Evolutionary conservation across 2,329 filamentous ascomycete genomes (phyloP), one percentile per base, ranked within the genome.

Genomic region (Trichoderma sp.): DNA sequence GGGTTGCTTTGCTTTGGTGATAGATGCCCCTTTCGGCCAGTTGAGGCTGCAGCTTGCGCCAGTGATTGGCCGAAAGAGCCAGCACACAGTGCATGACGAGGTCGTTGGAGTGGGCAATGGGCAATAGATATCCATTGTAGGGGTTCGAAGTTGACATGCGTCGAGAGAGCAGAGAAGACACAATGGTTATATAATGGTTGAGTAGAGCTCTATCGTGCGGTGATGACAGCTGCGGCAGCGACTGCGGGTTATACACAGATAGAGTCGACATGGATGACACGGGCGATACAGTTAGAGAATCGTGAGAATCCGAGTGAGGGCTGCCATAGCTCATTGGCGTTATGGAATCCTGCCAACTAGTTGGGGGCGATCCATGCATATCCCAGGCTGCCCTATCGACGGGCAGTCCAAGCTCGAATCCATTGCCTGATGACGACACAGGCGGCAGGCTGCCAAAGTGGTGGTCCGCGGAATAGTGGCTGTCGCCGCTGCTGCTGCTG

Each of bases 131-230:
- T 54, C 72, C 72, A 26, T 77, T 75, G 51, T 78, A 79, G 0
- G 77, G 77, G 52, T 79, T 79, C 10, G 70, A 70, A 0, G 68
- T 34, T 0, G 74, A 73, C n/a, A 72, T 70, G 10, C 75, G 73
- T n/a, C 77, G 73, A 1, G 77, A 79, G 2, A 79, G 74, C 6
- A 79, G 74, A 2, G 76, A 73, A 0, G 77, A 76, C 16, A 79
- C 77, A 13, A 79, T 77, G 26, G 74, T 77, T 0, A 75, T 74
- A 56, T 78, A 79, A 68, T 79, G 77, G 66, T 79, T 79, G 52
- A 79, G 72, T 1, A 79, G 70, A 21, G 76, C 76, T 61, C 74
- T 76, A 66, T 79, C 77, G 54, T 76, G 71, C 2, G 75, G 70
- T 7, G 74, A 73, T 11, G 67, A 70, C 21, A 79, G 66, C 63